Percentiles rank a stretch among this genome's conserved stretches.
These are phyloP conservation scores for Serendipita indica DNA, from an alignment of 768 basidiomycete genomes.

Conservation along the genomic window DNA sequence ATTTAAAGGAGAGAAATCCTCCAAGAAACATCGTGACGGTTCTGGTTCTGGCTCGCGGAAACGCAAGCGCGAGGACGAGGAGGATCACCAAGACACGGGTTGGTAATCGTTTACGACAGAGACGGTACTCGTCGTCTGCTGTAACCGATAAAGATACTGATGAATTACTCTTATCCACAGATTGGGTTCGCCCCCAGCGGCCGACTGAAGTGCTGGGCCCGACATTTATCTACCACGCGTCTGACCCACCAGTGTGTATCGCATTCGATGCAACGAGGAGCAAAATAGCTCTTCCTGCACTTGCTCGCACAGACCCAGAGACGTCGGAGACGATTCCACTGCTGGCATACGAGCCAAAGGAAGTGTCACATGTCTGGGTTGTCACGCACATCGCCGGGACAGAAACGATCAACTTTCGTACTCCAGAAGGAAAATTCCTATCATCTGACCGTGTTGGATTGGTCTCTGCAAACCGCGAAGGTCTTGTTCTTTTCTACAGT, in stretches of 20 bases:
- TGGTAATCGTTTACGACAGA: too few species aligned
- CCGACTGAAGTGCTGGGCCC: constrained; percentile 69
- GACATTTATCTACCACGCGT: constrained; percentile 74
- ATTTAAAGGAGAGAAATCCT: constrained; percentile 78
- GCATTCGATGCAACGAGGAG: constrained; percentile 67
- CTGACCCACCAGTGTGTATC: constrained; percentile 63
- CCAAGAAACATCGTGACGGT: constrained; percentile 41
- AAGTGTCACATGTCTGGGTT: constrained; percentile 87
- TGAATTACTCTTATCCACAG: constrained; percentile 10
- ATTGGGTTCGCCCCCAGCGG: constrained; percentile 64
- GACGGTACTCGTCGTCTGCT: constrained; percentile 14
- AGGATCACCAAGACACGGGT: constrained; percentile 9
- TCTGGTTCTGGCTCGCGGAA: constrained; percentile 26
- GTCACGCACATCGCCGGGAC: constrained; percentile 74
- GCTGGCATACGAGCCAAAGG: constrained; percentile 56
- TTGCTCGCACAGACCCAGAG: constrained; percentile 40
- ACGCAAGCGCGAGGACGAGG: constrained; percentile 37
- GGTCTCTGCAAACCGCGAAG: constrained; percentile 72
- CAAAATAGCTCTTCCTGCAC: constrained; percentile 43
- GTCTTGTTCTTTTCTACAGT: too few species aligned
- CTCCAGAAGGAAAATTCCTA: constrained; percentile 66
- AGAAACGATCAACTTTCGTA: constrained; percentile 69
- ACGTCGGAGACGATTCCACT: constrained; percentile 24
- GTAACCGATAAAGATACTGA: background rate
- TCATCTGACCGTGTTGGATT: constrained; percentile 78